Base-by-base conservation (phyloP, 306 rosid genomes). In the Casuarina cunninghamiana region DNA sequence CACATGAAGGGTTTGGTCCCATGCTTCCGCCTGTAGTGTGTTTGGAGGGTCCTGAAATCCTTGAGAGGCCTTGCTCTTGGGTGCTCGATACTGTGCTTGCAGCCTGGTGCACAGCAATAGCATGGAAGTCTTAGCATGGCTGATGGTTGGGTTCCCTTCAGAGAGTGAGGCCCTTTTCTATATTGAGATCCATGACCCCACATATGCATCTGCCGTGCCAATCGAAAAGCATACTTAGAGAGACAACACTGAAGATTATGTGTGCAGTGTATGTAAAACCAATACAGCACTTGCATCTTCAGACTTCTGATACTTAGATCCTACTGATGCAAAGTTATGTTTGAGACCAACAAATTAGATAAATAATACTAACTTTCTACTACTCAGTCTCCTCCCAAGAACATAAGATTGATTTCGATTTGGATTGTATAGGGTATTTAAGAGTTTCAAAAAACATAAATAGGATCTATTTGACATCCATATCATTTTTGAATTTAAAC, bases 61-160 rank as follows among this genome's bases (percentile, higher is more conserved):
- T 88, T 90, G 39, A 90, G 87, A 11, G 92, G 89, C 71, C 83
- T 79, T 1, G 92, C 79, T 26, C 89, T 69, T 37, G 95, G 90
- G 74, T 90, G 89, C 6, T 88, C 90, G 2, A 90, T 90, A 88
- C 86, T 84, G 90, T 90, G 89, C 76, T 86, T 88, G 86, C 95
- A 90, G 3, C 86, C 92, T 15, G 75, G 66, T 39, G 86, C 82
- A 71, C 91, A 88, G 46, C 91, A 88, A 21, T 78, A 88, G 84
- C 91, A 88, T 5, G 91, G 84, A 5, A 85, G 65, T 49, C 83
- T 80, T 12, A 83, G 83, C 89, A 85, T 88, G 5, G 82, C 89
- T 11, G 89, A 68, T 44, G 88, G 88, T 35, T 86, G 89, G 10
- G 81, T 79, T 21, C 89, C 91, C 60, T 78, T 81, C 9, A 88